Conservation (phyloP, 108 stramenopile species). For the Epipyxis sp. region DNA sequence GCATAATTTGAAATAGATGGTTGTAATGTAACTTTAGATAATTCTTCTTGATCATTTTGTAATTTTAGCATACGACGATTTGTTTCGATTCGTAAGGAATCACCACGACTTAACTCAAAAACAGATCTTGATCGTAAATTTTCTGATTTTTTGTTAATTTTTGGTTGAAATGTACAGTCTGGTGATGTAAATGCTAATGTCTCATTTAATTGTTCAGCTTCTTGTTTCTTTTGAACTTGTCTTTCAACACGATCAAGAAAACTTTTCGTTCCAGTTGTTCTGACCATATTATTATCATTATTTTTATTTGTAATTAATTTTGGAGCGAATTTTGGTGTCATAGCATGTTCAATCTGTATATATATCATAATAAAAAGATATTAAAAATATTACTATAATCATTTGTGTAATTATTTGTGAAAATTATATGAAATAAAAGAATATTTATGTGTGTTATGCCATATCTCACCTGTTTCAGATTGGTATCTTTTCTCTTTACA, state of each 20-base stretch:
- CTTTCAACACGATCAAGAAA: constrained; percentile 14
- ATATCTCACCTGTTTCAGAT: constrained; percentile 44
- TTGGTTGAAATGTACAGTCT: constrained; percentile 56
- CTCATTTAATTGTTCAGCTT: background rate
- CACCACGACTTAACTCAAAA: constrained; percentile 55
- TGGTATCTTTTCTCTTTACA: constrained; percentile 46
- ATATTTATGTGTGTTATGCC: too few species aligned
- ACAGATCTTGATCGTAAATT: constrained; percentile 37
- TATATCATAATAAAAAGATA: background rate
- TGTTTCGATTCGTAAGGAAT: constrained; percentile 52
- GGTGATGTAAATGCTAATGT: constrained; percentile 36
- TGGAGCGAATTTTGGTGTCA: constrained; percentile 5
- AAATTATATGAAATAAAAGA: background rate
- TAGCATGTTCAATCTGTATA: background rate
- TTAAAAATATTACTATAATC: background rate
- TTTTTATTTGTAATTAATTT: background rate
- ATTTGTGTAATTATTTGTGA: background rate
- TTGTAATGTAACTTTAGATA: constrained; percentile 45
- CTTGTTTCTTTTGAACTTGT: background rate
- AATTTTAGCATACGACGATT: constrained; percentile 46
- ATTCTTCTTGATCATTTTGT: constrained; percentile 47
- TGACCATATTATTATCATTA: background rate
- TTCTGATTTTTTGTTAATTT: constrained; percentile 38
- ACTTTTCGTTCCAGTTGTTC: background rate
- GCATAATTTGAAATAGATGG: constrained; percentile 42